phyloP scores from a whole-genome alignment of 2,329 filamentous ascomycete species.

The Blastomyces parvus region DNA sequence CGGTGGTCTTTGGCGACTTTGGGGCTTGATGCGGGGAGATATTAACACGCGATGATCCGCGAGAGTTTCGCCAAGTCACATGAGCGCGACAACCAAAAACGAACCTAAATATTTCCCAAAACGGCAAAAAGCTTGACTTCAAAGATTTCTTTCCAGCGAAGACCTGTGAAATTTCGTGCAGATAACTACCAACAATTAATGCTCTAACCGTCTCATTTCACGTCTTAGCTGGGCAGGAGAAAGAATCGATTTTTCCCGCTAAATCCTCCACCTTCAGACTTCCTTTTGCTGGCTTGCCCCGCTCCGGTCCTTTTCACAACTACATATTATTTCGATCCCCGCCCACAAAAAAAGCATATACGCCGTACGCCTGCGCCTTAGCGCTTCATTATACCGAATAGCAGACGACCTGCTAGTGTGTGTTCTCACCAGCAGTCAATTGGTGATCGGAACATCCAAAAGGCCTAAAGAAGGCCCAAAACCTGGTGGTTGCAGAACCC shows the following conservation, averaged over 20 bases:
- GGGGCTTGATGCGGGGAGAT: not conserved
- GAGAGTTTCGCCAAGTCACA: slow-evolving; percentile 5
- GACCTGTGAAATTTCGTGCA: not conserved
- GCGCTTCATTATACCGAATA: not conserved
- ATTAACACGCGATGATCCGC: not conserved
- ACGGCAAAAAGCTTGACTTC: slow-evolving; percentile 20
- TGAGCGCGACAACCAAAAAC: not conserved
- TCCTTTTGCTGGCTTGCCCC: not conserved
- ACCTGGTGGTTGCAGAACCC: not conserved
- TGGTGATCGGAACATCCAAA: not conserved
- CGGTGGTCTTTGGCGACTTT: not conserved
- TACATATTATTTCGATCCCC: not conserved
- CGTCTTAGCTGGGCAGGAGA: not conserved
- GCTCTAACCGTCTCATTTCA: not conserved
- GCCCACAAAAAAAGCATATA: not conserved
- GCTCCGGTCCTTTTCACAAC: not conserved
- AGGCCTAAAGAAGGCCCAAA: not conserved
- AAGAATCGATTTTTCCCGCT: not conserved
- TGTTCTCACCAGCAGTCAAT: not conserved
- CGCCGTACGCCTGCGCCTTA: not conserved
- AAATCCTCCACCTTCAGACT: not conserved
- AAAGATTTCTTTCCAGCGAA: not conserved
- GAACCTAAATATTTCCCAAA: slow-evolving; percentile 15
- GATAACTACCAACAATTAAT: not conserved
- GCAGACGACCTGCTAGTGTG: not conserved